Conservation (phyloP, 2,329 filamentous ascomycete genomes). For the Diaporthe amygdali region DNA sequence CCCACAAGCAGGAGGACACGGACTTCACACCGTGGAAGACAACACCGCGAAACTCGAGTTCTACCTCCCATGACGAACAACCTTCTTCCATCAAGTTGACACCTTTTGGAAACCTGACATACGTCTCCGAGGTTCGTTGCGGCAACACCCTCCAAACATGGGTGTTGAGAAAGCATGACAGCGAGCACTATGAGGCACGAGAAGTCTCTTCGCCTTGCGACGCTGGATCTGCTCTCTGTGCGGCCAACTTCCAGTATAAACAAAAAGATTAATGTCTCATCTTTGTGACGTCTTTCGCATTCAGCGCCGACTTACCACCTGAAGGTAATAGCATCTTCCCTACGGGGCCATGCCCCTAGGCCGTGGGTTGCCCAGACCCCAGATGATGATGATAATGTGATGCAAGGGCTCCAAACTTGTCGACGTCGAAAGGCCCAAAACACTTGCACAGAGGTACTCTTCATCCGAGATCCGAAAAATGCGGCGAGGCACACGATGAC, state of each 20-base stretch:
- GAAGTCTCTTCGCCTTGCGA: neutral
- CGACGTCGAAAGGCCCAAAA: neutral
- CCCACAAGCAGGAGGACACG: neutral
- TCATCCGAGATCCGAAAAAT: too few relatives aligned
- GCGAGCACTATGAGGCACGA: too few relatives aligned
- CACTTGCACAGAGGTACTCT: neutral
- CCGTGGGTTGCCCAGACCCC: neutral
- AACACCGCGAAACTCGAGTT: neutral
- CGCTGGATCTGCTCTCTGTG: too few relatives aligned
- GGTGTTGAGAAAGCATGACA: neutral
- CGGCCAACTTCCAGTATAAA: neutral
- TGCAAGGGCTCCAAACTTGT: too few relatives aligned
- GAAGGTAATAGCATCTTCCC: neutral
- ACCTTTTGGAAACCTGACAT: neutral
- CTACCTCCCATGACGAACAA: neutral
- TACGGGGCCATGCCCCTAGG: too few relatives aligned
- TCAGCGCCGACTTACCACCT: too few relatives aligned
- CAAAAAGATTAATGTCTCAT: neutral
- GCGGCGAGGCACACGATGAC: too few relatives aligned
- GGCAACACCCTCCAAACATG: neutral
- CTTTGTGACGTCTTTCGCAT: neutral
- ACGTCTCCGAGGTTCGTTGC: neutral
- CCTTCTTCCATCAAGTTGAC: neutral
- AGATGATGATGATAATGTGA: accelerated
- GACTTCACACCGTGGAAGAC: neutral